A percentile compares a stretch with the other conserved stretches of the same genome.
Evolutionary conservation across 768 basidiomycete genomes (phyloP).

Genomic region (Mycena crocata): DNA sequence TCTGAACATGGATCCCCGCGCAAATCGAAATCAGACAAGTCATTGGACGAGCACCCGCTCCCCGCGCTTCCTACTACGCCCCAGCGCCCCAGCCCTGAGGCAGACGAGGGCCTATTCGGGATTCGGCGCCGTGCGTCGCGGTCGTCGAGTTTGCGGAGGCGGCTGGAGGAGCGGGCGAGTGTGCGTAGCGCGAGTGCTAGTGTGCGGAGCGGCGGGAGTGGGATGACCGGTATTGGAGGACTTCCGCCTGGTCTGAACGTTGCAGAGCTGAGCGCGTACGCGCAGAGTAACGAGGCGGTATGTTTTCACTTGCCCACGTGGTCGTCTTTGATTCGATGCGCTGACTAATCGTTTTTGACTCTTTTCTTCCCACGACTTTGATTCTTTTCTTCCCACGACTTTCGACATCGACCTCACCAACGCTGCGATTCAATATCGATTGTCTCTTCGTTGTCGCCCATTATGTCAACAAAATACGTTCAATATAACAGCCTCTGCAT

Average conservation of each 20-base stretch:
- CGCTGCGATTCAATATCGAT: too few species aligned
- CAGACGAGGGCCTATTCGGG: conserved; percentile 63
- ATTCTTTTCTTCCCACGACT: background rate
- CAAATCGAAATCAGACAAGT: background rate
- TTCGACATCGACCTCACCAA: too few species aligned
- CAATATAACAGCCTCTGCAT: conserved; percentile 73
- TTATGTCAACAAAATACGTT: too few species aligned
- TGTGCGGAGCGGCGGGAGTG: conserved; percentile 44
- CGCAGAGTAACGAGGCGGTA: conserved; percentile 62
- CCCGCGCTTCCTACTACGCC: conserved; percentile 15
- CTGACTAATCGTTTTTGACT: conserved; percentile 32
- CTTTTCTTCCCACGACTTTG: conserved; percentile 28
- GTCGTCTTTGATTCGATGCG: background rate
- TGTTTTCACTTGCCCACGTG: conserved; percentile 36
- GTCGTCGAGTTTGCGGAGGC: too few species aligned
- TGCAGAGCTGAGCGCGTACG: conserved; percentile 58
- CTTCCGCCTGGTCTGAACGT: conserved; percentile 59
- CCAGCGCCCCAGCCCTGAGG: conserved; percentile 31
- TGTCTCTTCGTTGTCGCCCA: too few species aligned
- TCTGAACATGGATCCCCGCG: too few species aligned
- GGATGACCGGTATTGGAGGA: conserved; percentile 43
- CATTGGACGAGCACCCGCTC: conserved; percentile 16
- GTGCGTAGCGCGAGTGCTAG: conserved; percentile 29
- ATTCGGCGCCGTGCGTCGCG: conserved; percentile 38
- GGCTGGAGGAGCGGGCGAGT: conserved; percentile 46